Conservation (phyloP, 192 early-diverging fungal genomes). For the Coemansia interrupta region DNA sequence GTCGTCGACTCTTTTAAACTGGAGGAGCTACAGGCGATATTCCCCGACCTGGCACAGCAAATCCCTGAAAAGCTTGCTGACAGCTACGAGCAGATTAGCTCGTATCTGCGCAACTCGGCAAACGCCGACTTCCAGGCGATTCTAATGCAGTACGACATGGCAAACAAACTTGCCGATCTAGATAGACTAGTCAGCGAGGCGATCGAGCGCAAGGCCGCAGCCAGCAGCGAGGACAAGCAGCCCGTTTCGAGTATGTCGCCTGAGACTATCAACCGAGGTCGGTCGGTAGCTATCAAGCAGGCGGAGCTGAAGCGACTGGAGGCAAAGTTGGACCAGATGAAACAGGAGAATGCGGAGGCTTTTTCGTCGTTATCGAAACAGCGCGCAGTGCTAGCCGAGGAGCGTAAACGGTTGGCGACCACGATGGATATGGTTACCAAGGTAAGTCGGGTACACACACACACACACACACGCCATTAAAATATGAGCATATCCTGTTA, state of each 20-base stretch:
- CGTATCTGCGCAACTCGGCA: slow-evolving; percentile 48
- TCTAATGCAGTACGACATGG: slow-evolving; percentile 52
- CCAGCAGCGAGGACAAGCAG: slow-evolving; percentile 2
- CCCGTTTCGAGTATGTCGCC: slow-evolving; percentile 33
- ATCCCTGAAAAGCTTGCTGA: slow-evolving; percentile 47
- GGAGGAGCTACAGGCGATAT: slow-evolving; percentile 30
- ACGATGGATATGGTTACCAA: slow-evolving; percentile 19
- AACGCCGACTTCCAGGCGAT: slow-evolving; percentile 48
- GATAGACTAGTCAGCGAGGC: slow-evolving; percentile 41
- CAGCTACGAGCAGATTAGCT: slow-evolving; percentile 49
- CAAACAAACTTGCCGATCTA: slow-evolving; percentile 29
- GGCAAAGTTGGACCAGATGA: slow-evolving; percentile 18
- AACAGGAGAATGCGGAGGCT: slow-evolving; percentile 23
- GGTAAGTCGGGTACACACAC: not conserved
- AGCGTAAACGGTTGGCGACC: slow-evolving; percentile 16
- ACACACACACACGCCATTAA: too few species aligned
- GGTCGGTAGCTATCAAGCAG: slow-evolving; percentile 38
- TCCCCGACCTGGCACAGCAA: slow-evolving; percentile 40
- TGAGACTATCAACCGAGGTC: slow-evolving; percentile 39
- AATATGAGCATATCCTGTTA: not conserved
- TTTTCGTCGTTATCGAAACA: slow-evolving; percentile 14
- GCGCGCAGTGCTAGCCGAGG: slow-evolving; percentile 14
- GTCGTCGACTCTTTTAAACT: slow-evolving; percentile 47
- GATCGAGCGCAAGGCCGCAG: slow-evolving; percentile 20
- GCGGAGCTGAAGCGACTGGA: slow-evolving; percentile 34